Conservation (phyloP, 164 flowering plant species). For the Aristolochia contorta region DNA sequence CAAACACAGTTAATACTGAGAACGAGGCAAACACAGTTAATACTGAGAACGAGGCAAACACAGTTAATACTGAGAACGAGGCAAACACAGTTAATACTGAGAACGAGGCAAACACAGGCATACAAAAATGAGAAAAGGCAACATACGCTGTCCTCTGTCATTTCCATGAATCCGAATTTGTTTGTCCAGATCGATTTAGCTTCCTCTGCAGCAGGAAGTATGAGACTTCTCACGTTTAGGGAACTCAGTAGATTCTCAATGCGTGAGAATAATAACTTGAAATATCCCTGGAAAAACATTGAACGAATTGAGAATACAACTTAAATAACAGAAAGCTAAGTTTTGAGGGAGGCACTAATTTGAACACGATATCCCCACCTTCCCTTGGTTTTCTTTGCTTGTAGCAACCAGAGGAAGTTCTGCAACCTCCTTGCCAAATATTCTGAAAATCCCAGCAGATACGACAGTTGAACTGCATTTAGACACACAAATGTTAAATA, state of each 20-base stretch:
- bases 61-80: not conserved
- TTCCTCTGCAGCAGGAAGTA: slow-evolving; percentile 31
- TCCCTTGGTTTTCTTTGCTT: slow-evolving; percentile 63
- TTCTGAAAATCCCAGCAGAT: slow-evolving; percentile 80
- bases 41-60: not conserved
- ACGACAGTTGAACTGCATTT: slow-evolving; percentile 64
- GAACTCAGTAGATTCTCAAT: slow-evolving; percentile 23
- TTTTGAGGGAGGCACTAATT: no score
- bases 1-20: not conserved
- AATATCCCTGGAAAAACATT: slow-evolving; percentile 20
- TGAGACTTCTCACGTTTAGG: slow-evolving; percentile 17
- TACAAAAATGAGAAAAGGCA: not conserved
- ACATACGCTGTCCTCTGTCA: slow-evolving; percentile 53
- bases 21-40: not conserved
- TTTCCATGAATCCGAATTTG: slow-evolving; percentile 54
- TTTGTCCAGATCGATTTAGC: slow-evolving; percentile 29
- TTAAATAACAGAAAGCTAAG: no score
- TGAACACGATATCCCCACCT: slow-evolving; percentile 30
- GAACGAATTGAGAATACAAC: no score
- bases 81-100: not conserved
- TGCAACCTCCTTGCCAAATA: slow-evolving; percentile 82
- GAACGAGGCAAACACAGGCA: not conserved
- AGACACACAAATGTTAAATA: slow-evolving; percentile 4
- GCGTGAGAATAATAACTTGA: slow-evolving; percentile 24
- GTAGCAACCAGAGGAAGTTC: slow-evolving; percentile 97